Evolutionary conservation across 805 yeast genomes (phyloP).

Genomic region (Starmerella scarabaei): DNA sequence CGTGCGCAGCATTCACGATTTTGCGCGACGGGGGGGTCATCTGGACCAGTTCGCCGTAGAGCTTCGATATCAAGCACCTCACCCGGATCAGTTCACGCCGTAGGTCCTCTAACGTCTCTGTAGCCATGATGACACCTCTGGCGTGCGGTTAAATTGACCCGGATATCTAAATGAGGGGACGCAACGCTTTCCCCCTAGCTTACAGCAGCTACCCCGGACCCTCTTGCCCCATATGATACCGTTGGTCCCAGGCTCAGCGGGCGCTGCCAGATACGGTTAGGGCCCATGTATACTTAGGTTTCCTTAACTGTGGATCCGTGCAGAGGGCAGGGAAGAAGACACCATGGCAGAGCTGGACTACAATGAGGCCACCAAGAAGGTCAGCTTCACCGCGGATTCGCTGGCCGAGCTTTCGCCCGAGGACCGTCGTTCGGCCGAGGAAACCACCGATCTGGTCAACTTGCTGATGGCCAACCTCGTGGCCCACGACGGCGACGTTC

Average conservation of each 20-base stretch:
- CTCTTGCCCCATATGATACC: too few relatives aligned
- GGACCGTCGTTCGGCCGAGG: constrained; percentile 16
- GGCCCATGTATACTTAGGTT: too few relatives aligned
- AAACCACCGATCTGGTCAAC: constrained; percentile 21
- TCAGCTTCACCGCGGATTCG: constrained; percentile 4
- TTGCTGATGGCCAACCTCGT: constrained; percentile 24
- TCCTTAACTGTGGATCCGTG: too few relatives aligned
- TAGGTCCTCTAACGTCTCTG: constrained; percentile 18
- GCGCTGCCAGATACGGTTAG: too few relatives aligned
- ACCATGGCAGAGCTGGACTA: constrained; percentile 12
- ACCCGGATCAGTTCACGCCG: constrained; percentile 26
- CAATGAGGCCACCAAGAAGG: constrained; percentile 15
- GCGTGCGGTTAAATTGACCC: too few relatives aligned
- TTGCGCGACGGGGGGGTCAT: constrained; percentile 23
- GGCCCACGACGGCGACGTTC: constrained; percentile 25
- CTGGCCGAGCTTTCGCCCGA: constrained; percentile 1
- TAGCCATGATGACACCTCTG: too few relatives aligned
- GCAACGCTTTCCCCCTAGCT: too few relatives aligned
- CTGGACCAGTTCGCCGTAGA: constrained; percentile 24
- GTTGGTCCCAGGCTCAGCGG: too few relatives aligned
- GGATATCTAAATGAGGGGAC: too few relatives aligned
- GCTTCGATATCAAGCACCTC: constrained; percentile 23
- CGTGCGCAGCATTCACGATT: constrained; percentile 26
- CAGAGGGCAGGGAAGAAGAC: too few relatives aligned
- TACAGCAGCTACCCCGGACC: too few relatives aligned